phyloP scores from a whole-genome alignment of 129 eudicot genomes.

The Cynara cardunculus region DNA sequence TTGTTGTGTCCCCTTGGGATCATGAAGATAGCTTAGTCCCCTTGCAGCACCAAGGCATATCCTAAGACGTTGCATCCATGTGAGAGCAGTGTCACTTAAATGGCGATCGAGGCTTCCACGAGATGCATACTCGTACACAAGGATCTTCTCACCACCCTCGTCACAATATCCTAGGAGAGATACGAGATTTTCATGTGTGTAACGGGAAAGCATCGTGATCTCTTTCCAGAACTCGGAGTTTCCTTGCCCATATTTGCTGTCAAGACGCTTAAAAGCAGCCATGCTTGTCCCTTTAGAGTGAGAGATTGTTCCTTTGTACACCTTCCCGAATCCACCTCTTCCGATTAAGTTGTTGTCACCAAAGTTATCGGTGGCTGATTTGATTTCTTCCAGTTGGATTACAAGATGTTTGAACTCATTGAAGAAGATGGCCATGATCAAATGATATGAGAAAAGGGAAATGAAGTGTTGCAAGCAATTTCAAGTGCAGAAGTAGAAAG shows the following conservation, averaged over 20 bases:
- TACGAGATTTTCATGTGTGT: constrained; percentile 11
- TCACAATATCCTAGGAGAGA: constrained; percentile 11
- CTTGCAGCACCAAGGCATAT: constrained; percentile 12
- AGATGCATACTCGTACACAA: constrained; percentile 9
- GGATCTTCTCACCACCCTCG: constrained; percentile 8
- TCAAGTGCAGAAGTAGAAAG: too few species aligned
- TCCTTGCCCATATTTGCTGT: constrained; percentile 15
- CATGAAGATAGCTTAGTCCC: constrained; percentile 12
- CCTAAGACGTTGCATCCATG: not conserved
- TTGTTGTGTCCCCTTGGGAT: constrained; percentile 1
- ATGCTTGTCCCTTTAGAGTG: not conserved
- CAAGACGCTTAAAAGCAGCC: constrained; percentile 9
- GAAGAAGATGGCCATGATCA: not conserved
- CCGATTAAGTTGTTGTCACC: not conserved
- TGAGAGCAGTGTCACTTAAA: not conserved
- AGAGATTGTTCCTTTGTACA: not conserved
- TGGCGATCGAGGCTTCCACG: constrained; percentile 17
- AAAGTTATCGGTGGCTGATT: constrained; percentile 8
- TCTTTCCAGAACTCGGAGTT: constrained; percentile 19
- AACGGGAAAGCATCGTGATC: constrained; percentile 12
- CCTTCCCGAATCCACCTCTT: constrained; percentile 1
- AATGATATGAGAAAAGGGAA: not conserved
- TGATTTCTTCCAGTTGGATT: constrained; percentile 10
- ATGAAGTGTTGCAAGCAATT: too few species aligned
- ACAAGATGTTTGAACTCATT: constrained; percentile 11